Evolutionary conservation across 2,329 filamentous ascomycete species (phyloP).

Genomic region (Ascochyta rabiei): DNA sequence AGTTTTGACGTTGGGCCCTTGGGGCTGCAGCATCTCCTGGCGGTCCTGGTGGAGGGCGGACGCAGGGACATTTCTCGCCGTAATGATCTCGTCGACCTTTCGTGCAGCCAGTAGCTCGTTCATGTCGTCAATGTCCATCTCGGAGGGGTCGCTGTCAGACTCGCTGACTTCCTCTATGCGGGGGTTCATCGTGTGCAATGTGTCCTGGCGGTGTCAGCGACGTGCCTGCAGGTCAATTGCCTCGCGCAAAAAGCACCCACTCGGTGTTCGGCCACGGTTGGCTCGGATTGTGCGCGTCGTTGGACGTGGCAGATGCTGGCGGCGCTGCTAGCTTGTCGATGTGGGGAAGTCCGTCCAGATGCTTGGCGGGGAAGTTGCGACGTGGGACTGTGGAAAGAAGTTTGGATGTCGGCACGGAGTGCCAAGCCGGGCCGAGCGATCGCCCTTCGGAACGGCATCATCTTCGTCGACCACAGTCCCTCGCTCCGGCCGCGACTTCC

Average conservation of each 20-base stretch:
- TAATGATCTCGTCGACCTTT: conserved; percentile 56
- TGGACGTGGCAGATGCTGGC: conserved; percentile 4
- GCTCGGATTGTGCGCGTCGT: not conserved
- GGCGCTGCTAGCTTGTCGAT: conserved; percentile 13
- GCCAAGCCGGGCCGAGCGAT: conserved; percentile 12
- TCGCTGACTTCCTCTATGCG: conserved; percentile 93
- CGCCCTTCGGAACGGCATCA: conserved; percentile 4
- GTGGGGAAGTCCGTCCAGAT: conserved; percentile 11
- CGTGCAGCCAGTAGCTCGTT: conserved; percentile 60
- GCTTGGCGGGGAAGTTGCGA: conserved; percentile 20
- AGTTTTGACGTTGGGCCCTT: conserved; percentile 50
- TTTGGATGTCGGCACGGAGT: conserved; percentile 2
- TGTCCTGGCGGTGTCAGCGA: not conserved
- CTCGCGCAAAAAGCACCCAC: not conserved
- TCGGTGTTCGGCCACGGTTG: not conserved
- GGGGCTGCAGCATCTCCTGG: conserved; percentile 45
- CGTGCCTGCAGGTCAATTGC: not conserved
- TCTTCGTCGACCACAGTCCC: not conserved
- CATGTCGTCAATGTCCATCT: conserved; percentile 80
- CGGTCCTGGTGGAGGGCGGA: conserved; percentile 30
- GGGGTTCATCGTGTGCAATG: conserved; percentile 59
- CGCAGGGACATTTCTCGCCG: conserved; percentile 24
- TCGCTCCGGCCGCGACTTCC: conserved; percentile 12
- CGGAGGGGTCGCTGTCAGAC: conserved; percentile 71
- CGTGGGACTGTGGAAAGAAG: conserved; percentile 7